Evolutionary conservation across 345 rosid genomes (phyloP), one percentile per base, ranked within the genome.

Genomic region (Hypericum androsaemum): DNA sequence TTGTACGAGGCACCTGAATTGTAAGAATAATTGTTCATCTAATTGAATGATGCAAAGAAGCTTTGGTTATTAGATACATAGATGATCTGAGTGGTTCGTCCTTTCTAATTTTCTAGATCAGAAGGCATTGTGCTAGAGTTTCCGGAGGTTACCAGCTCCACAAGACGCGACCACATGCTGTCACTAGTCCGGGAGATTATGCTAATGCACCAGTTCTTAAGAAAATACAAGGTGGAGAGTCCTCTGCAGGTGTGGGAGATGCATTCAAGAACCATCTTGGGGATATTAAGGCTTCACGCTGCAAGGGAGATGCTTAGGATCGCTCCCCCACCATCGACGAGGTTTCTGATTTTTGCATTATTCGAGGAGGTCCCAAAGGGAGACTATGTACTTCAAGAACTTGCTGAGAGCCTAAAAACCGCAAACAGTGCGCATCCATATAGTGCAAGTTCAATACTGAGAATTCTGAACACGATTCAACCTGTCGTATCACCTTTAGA

Each of bases 101-200:
- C 5, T 13, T 13, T 46, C 9, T 44, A 37, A 39, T 40, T 43
- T 62, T 68, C 10, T 56, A 85, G 96, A 50, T 75, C 80, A 36
- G 95, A 87, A 58, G 95, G 75, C 57, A 68, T 92, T 46, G 75
- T 88, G 52, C 68, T 92, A 49, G 98, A 85, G 74, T 92, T 92
- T 66, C 96, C 98, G 0, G 98, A 85, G 86, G 59, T 88, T 65
- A 88, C 95, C 35, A 83, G 96, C 71, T 88, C 95, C 40, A 92
- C 94, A 0, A 88, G 98, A 65, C 74, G 95, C n/a, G 85, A 83
- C 52, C 96, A 81, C 56, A 88, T 95, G 98, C 84, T 88, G 22
- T 83, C 84, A 40, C 75, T 88, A 28, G 59, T 64, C 0, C 85
- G 77, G 61, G 96, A 92, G 60, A 45, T 92, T 53, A 67, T 80